These are phyloP conservation scores for Casaregolazyma suthepensis DNA, from an alignment of 1,139 yeast genomes.

Conservation along the genomic window DNA sequence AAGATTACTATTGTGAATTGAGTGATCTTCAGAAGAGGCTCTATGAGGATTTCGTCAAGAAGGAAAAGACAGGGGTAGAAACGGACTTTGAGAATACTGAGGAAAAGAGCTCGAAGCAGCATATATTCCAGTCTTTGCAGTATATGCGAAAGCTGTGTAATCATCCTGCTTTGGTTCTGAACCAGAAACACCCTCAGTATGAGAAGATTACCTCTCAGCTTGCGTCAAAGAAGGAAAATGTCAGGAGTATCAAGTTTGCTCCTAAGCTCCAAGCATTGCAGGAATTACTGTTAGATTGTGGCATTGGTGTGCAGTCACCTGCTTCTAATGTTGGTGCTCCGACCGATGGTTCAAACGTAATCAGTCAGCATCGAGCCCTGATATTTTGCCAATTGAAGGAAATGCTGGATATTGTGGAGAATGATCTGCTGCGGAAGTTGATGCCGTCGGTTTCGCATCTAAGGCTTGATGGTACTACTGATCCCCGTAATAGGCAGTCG, in stretches of 20 bases:
- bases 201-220: conserved; percentile 57
- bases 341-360: conserved; percentile 59
- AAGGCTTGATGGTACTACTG: conserved; percentile 93
- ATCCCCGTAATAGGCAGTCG: conserved; percentile 85
- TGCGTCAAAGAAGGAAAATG: conserved; percentile 49
- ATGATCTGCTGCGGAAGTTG: conserved; percentile 71
- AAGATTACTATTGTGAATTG: conserved; percentile 94
- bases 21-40: conserved; percentile 84
- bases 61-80: conserved; percentile 69
- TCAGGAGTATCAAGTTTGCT: conserved; percentile 75
- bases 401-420: conserved; percentile 95
- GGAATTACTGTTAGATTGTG: conserved; percentile 83
- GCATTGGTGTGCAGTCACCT: conserved; percentile 58
- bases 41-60: conserved; percentile 85
- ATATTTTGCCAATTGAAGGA: conserved; percentile 96
- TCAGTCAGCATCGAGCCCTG: conserved; percentile 91
- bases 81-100: conserved; percentile 49
- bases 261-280: conserved; percentile 85
- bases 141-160: conserved; percentile 96
- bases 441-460: conserved; percentile 91
- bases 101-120: conserved; percentile 61
- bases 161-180: conserved; percentile 90
- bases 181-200: conserved; percentile 80
- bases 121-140: conserved; percentile 94
- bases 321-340: conserved; percentile 28